Percentiles rank a stretch among this genome's conserved stretches.
These are phyloP conservation scores for Tothia fuscella DNA, from an alignment of 2,329 filamentous ascomycete species.

Conservation along the genomic window DNA sequence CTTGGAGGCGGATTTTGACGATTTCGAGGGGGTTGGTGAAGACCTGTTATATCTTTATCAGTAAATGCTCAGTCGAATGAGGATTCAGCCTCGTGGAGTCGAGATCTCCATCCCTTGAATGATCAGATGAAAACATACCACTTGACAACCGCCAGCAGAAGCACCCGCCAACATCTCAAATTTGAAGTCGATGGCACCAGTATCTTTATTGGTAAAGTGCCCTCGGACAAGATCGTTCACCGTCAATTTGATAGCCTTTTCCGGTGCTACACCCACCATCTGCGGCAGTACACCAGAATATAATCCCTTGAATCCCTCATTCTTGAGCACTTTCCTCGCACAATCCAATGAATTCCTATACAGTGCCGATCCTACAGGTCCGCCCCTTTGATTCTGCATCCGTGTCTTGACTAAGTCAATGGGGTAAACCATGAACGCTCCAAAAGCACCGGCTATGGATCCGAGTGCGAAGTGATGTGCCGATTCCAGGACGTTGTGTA, in stretches of 20 bases:
- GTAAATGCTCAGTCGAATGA: conserved; percentile 2
- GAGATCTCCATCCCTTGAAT: background rate
- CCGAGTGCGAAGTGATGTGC: conserved; percentile 84
- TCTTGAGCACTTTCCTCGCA: conserved; percentile 80
- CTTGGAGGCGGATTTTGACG: conserved; percentile 96
- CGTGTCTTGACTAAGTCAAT: conserved; percentile 98
- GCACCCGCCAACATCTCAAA: conserved; percentile 81
- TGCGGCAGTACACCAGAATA: conserved; percentile 94
- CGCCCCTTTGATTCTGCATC: conserved; percentile 89
- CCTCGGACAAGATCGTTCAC: conserved; percentile 88
- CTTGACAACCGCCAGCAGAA: conserved; percentile 84
- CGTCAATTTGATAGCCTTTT: conserved; percentile 98
- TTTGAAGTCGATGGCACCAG: conserved; percentile 55
- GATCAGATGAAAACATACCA: conserved; percentile 41
- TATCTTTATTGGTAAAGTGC: conserved; percentile 60
- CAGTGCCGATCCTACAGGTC: conserved; percentile 69
- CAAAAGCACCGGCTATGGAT: conserved; percentile 85
- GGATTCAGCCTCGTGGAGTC: background rate
- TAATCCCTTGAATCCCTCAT: conserved; percentile 79
- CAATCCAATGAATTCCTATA: conserved; percentile 98
- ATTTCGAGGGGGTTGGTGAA: conserved; percentile 98
- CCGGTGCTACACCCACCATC: conserved; percentile 92
- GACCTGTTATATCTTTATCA: conserved; percentile 43
- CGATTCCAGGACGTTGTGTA: conserved; percentile 60
- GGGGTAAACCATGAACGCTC: conserved; percentile 98